Evolutionary conservation across 1,284 basidiomycete species (phyloP), one percentile per base, ranked within the genome.

Genomic region (Xerocomus nothofagi): DNA sequence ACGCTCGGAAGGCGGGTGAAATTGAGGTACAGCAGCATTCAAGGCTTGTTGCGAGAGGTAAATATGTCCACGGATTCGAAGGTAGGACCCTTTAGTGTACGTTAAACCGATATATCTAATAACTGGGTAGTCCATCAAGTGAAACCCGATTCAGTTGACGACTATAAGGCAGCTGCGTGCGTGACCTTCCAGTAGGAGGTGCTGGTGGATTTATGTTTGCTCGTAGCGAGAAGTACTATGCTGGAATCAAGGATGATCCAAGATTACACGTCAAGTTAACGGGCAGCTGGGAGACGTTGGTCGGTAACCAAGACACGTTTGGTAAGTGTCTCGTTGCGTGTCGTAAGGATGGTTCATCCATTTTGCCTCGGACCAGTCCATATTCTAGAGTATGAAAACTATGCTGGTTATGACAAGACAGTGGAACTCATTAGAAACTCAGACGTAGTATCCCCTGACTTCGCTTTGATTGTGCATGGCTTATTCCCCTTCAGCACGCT

Each of bases 311-410:
- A 55, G 94, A 96, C 64, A 88, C 84, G 4, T 93, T 91, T 68
- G 78, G 79, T 54, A 44, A 51, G 47, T 39, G 23, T 38, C 31
- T 41, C 43, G 18, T 47, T 38, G 27, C 17, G 15, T 24, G 12
- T 15, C n/a, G 1, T 42, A 12, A 36, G 27, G 21, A 10, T 38
- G 23, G 14, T 32, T 40, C 6, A 43, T 48, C 10, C 23, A 45
- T 29, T 37, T 39, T 44, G 3, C 36, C 37, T 38, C 21, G 10
- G 33, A 43, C 11, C 51, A 84, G 83, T 81, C 21, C 88, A 91
- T 61, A 83, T 97, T 54, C 75, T 93, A 21, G 93, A 94, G 68
- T 94, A 94, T 65, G 90, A 95, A 70, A 92, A 93, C 57, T 91
- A 92, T 69, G 81, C 77, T 41, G 93, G 91, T 11, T 91, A 82